Base-by-base conservation (phyloP, 805 yeast species). In the Blastobotrys terrestris region DNA sequence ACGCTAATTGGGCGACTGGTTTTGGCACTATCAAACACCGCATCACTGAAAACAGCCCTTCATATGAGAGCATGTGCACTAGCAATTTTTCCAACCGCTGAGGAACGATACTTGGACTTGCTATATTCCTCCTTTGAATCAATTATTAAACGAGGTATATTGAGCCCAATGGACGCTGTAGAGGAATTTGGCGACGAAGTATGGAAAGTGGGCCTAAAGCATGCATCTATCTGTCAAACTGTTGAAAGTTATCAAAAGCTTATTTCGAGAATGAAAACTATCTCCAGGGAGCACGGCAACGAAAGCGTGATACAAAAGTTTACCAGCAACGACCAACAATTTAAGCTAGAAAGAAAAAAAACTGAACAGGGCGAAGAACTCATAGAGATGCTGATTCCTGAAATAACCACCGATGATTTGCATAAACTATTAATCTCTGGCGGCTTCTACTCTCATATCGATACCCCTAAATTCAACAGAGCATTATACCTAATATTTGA, bases 1-100 rank as follows among this genome's bases (percentile, higher is more conserved):
- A 44, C 26, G 13, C 22, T 52, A 31, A 52, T 52, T 19, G 45
- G 50, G 8, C 53, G 49, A 39, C 46, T 52, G 26, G 18, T 50
- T 2, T 20, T 50, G 16, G 18, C 56, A 4, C 31, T 50, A n/a
- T 47, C 52, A 5, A 53, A 52, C 39, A 48, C 44, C 8, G 35
- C 44, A 4, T 44, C 55, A 3, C 31, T 42, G 13, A 13, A 31
- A 15, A 39, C 52, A 16, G 55, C 55, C 14, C 44, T 54, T 6
- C 44, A 48, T 35, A 20, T 52, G 16, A 39, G 55, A 18, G 11
- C 46, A 1, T 20, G 42, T 2, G 55, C 53, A 6, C n/a, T 53
- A 14, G 11, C 43, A 5, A 14, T 39, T 6, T 35, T 47, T 11
- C 49, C 49, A 3, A 35, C 14, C 6, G 39, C 44, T 16, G 53